Percentiles rank a stretch among this genome's conserved stretches.
Evolutionary conservation across 2,329 filamentous ascomycete species (phyloP).

Genomic region (Xylaria sp.): DNA sequence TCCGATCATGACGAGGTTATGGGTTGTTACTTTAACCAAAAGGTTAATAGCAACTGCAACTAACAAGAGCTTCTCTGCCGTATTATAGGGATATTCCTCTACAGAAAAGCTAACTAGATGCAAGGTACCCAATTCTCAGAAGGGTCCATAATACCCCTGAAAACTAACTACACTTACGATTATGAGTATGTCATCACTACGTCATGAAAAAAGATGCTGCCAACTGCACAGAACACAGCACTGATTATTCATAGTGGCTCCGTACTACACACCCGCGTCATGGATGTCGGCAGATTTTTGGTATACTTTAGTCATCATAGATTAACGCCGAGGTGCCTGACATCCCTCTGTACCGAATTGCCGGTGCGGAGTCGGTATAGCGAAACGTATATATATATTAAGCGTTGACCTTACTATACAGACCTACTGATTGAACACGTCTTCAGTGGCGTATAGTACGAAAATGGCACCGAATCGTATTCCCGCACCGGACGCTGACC

Average conservation of each 20-base stretch:
- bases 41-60: too few relatives aligned
- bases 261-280: not conserved
- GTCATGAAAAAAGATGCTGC: not conserved
- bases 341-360: not conserved
- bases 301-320: not conserved
- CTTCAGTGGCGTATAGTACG: not conserved
- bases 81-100: not conserved
- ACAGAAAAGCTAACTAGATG: not conserved
- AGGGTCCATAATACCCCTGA: not conserved
- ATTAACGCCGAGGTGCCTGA: not conserved
- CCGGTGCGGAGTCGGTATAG: not conserved
- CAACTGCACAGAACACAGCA: not conserved
- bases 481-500: constrained; percentile 22
- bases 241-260: not conserved
- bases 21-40: too few relatives aligned
- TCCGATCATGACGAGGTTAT: too few relatives aligned
- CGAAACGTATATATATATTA: not conserved
- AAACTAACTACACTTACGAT: not conserved
- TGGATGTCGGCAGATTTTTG: not conserved
- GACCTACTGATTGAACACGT: not conserved
- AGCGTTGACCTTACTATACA: not conserved
- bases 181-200: not conserved
- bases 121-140: not conserved
- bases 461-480: constrained; percentile 24
- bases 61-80: not conserved